These are phyloP conservation scores for Sporothrix schenckii DNA, from an alignment of 2,329 filamentous ascomycete genomes.

Conservation along the genomic window DNA sequence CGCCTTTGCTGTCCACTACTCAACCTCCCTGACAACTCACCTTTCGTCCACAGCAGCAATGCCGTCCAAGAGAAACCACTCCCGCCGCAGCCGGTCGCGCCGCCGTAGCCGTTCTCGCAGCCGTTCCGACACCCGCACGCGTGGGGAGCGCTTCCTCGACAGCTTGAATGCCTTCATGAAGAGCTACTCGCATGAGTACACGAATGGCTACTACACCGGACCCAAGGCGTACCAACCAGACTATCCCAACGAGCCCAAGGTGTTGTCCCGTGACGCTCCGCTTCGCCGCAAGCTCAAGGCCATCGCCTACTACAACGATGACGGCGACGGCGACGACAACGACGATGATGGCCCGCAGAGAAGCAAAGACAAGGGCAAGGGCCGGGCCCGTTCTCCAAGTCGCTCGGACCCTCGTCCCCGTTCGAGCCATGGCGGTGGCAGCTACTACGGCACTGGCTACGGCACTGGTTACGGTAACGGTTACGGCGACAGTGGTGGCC, in stretches of 20 bases:
- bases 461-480: not conserved
- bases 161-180: conserved; percentile 11
- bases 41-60: not conserved
- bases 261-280: not conserved
- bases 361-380: conserved; percentile 7
- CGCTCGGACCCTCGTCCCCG: not conserved
- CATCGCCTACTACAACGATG: not conserved
- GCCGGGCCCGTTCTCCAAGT: not conserved
- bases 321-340: not conserved
- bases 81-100: not conserved
- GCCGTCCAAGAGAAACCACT: not conserved
- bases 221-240: not conserved
- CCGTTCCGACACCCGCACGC: not conserved
- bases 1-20: no score
- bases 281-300: not conserved
- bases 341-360: not conserved
- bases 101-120: not conserved
- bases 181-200: conserved; percentile 16
- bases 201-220: conserved; percentile 1
- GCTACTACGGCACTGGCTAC: not conserved
- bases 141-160: not conserved
- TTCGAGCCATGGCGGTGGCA: not conserved
- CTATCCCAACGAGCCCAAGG: not conserved
- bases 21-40: not conserved
- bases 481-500: not conserved